These are phyloP conservation scores for Cephaloascus albidus DNA, from an alignment of 805 yeast genomes.

Conservation along the genomic window DNA sequence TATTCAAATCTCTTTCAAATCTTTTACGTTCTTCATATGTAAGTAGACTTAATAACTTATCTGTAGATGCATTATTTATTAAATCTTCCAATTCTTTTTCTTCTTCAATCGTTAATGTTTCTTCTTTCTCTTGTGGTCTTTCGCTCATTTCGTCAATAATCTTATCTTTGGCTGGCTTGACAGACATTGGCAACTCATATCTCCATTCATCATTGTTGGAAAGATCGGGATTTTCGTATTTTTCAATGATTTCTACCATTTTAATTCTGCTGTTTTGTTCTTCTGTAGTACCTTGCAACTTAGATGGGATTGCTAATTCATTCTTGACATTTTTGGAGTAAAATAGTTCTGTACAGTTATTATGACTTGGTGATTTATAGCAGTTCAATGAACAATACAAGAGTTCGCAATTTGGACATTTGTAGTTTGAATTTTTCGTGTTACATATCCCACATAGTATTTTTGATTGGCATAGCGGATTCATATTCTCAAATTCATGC, in stretches of 20 bases:
- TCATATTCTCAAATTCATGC: too few species aligned
- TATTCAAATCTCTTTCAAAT: too few species aligned
- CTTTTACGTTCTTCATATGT: neutral
- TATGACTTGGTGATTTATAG: constrained; percentile 3
- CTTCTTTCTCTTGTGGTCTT: neutral
- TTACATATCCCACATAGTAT: constrained; percentile 3
- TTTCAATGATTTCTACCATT: neutral
- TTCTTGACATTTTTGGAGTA: constrained; percentile 1
- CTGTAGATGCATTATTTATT: neutral
- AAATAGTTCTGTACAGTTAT: constrained; percentile 2
- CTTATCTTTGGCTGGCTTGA: neutral
- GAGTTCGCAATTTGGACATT: constrained; percentile 3
- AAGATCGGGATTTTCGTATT: neutral
- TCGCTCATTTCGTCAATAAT: neutral
- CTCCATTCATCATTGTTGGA: neutral
- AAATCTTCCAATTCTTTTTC: neutral
- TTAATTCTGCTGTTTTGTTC: too few species aligned
- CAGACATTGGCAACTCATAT: neutral
- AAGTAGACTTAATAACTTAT: neutral
- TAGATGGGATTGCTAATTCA: neutral
- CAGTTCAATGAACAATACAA: constrained; percentile 3
- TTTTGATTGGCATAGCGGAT: too few species aligned
- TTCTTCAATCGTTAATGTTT: neutral
- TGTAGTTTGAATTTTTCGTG: neutral
- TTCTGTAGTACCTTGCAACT: neutral